Percentiles rank a stretch among this genome's conserved stretches.
Evolutionary conservation across 768 basidiomycete genomes (phyloP).

Genomic region (Kwoniella botswanensis): DNA sequence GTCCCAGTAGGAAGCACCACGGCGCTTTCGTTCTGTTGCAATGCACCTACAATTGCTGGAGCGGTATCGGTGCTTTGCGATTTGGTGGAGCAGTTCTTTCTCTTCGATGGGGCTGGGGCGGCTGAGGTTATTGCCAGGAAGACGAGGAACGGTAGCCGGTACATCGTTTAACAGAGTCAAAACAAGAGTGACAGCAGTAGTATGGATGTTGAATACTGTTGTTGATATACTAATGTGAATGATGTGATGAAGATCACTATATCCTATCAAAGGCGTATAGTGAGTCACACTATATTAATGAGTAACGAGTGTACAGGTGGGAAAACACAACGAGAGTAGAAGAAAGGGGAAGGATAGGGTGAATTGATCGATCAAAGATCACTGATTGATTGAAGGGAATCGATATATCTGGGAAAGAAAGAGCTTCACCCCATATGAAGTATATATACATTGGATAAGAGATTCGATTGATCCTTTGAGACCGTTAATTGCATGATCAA

Average conservation of each 20-base stretch:
- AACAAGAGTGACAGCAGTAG: too few relatives aligned
- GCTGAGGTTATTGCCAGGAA: constrained; percentile 13
- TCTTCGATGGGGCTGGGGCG: constrained; percentile 2
- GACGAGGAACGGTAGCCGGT: constrained; percentile 19
- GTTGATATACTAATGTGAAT: too few relatives aligned
- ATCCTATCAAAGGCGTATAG: too few relatives aligned
- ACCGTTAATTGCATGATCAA: background rate
- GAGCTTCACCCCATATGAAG: background rate
- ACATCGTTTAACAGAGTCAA: background rate
- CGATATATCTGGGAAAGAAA: background rate
- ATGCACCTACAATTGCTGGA: background rate
- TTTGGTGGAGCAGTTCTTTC: constrained; percentile 1
- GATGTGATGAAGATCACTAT: too few relatives aligned
- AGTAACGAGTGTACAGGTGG: too few relatives aligned
- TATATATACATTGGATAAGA: background rate
- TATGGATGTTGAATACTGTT: too few relatives aligned
- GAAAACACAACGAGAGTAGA: too few relatives aligned
- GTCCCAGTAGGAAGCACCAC: background rate
- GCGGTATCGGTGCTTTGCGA: background rate
- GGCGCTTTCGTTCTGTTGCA: background rate
- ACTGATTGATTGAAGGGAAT: background rate
- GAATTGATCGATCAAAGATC: background rate
- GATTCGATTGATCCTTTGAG: background rate
- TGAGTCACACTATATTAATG: too few relatives aligned
- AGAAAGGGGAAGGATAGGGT: too few relatives aligned